Conservation (phyloP, 371 early-diverging fungal species). For the Mortierella polycephala region DNA sequence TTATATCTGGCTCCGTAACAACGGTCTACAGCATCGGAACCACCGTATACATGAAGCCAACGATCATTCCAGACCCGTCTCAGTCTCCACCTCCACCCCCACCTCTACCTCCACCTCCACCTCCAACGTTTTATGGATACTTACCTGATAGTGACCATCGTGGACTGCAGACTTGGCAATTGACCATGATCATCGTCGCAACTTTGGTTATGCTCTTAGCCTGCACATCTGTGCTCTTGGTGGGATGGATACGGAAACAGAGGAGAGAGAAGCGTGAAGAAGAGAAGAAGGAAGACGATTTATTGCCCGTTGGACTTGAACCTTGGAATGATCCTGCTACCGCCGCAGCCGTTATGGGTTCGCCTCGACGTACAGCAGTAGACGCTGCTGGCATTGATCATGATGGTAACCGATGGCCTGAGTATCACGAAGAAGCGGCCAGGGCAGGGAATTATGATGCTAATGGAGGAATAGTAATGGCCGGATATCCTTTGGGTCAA, state of each 20-base stretch:
- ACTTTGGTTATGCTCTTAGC: conserved; percentile 7
- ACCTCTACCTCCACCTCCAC: background rate
- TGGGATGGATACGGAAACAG: conserved; percentile 13
- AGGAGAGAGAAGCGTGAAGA: conserved; percentile 2
- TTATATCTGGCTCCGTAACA: conserved; percentile 23
- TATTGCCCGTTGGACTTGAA: conserved; percentile 9
- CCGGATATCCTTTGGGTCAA: background rate
- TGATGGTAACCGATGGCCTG: conserved; percentile 9
- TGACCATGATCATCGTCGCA: conserved; percentile 14
- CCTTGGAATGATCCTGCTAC: conserved; percentile 16
- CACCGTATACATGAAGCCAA: conserved; percentile 5
- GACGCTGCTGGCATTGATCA: background rate
- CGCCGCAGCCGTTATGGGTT: conserved; percentile 4
- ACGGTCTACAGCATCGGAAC: conserved; percentile 11
- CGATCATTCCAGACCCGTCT: conserved; percentile 27
- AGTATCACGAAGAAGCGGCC: conserved; percentile 9
- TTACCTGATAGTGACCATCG: background rate
- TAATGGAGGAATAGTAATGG: conserved; percentile 1
- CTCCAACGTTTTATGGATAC: background rate
- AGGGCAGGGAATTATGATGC: background rate
- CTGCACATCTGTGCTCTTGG: conserved; percentile 7
- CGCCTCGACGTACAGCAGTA: background rate
- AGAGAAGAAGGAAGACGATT: background rate
- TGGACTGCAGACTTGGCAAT: conserved; percentile 20
- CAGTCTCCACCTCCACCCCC: conserved; percentile 9